Evolutionary conservation across 169 alveolate species (phyloP).

Genomic region (Cryptosporidium tyzzeri): DNA sequence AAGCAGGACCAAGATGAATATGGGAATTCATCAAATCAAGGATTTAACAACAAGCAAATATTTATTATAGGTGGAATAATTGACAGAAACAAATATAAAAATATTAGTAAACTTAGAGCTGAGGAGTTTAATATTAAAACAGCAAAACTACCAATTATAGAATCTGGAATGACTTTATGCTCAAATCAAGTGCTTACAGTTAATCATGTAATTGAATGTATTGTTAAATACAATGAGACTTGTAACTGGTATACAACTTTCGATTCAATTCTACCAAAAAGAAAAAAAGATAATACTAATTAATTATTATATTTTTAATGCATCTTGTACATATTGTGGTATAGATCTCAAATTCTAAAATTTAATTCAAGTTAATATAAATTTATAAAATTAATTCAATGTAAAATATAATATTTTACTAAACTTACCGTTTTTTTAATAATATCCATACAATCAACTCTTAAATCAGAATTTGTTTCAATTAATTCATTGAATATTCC

Average conservation of each 20-base stretch:
- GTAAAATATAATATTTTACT: neutral
- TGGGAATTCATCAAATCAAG: neutral
- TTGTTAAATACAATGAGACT: slow-evolving; percentile 37
- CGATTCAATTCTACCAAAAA: slow-evolving; percentile 48
- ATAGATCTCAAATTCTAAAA: slow-evolving; percentile 63
- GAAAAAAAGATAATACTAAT: slow-evolving; percentile 3
- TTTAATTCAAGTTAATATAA: neutral
- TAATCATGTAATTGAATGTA: slow-evolving; percentile 75
- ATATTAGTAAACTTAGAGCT: slow-evolving; percentile 75
- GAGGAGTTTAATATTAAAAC: slow-evolving; percentile 72
- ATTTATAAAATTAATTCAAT: neutral
- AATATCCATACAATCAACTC: slow-evolving; percentile 63
- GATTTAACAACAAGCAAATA: slow-evolving; percentile 46
- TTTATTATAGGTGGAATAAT: slow-evolving; percentile 80
- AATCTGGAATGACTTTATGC: slow-evolving; percentile 36
- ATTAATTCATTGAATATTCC: slow-evolving; percentile 51
- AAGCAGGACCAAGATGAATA: neutral
- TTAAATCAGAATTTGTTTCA: slow-evolving; percentile 69
- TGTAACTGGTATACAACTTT: slow-evolving; percentile 37
- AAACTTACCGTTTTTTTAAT: slow-evolving; percentile 65
- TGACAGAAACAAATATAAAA: slow-evolving; percentile 77
- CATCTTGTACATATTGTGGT: slow-evolving; percentile 65
- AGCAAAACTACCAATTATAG: slow-evolving; percentile 77
- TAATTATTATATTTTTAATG: slow-evolving; percentile 4
- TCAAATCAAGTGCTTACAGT: slow-evolving; percentile 61